Evolutionary conservation across 768 basidiomycete genomes (phyloP), one percentile per base, ranked within the genome.

Genomic region (Leccinum aurantiacum): DNA sequence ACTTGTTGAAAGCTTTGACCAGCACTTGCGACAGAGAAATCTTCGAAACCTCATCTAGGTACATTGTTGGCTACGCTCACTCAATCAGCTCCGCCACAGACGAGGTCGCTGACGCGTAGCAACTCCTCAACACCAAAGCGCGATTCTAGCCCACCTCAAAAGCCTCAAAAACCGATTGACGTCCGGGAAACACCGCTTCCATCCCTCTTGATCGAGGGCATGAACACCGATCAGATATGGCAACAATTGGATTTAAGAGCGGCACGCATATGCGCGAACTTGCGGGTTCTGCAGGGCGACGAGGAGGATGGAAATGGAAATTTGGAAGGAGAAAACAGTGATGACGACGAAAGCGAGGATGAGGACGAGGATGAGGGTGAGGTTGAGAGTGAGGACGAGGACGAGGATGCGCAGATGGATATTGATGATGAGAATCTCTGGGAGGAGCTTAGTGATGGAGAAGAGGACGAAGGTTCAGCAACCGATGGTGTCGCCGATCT

Each of bases 221-320:
- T 97, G 84, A 89, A 87, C 65, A 81, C 84, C 24, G 91, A 92
- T 58, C 95, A 96, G 72, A 78, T 98, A 27, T 99, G 96, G 96
- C 88, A 88, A 44, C 96, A 99, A 76, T 73, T 98, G 57, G 96
- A 98, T 69, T 78, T 99, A 56, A 79, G 92, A 48, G 79, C 87
- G 15, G 82, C 85, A 61, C 82, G 81, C 49, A 77, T 98, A 24
- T 90, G 88, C 61, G 81, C 83, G 46, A 82, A 89, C 53, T 75
- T 96, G 46, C 82, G 90, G 52, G 81, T 86, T 38, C 76, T 93
- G 19, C 85, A 86, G 57, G 85, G 82, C 27, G 79, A 79, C 8
- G 73, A 67, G n/a, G 77, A 75, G 15, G 71, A 65, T 17, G 77
- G 72, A 62, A 72, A 71, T 2, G 65, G 63, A 49, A 65, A 68